Conservation (phyloP, 805 yeast species). For the Candida tammaniensis region DNA sequence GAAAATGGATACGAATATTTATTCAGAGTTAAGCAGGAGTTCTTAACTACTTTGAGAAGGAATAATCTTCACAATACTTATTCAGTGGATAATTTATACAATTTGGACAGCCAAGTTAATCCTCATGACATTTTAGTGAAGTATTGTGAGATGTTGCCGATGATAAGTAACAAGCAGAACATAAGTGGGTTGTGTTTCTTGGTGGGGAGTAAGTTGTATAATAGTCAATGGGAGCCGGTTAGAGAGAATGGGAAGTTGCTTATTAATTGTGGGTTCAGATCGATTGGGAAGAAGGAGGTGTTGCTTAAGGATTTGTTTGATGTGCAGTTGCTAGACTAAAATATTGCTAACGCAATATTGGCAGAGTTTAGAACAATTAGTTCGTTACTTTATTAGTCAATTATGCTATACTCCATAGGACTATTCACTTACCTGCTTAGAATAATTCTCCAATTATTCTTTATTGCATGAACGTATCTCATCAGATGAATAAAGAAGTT, state of each 20-base stretch:
- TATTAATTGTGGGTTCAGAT: constrained; percentile 39
- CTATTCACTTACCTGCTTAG: too few relatives aligned
- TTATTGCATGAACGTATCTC: too few relatives aligned
- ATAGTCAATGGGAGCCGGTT: constrained; percentile 41
- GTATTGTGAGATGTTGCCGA: constrained; percentile 32
- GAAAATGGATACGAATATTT: constrained; percentile 40
- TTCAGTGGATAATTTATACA: constrained; percentile 17
- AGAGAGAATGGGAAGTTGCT: constrained; percentile 42
- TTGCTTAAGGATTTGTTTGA: constrained; percentile 36
- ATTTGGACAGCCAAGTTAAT: constrained; percentile 9
- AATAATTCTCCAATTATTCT: too few relatives aligned
- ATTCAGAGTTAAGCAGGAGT: constrained; percentile 32
- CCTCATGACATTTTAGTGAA: constrained; percentile 30
- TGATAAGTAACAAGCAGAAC: constrained; percentile 33
- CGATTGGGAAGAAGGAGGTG: constrained; percentile 35
- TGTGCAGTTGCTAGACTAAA: constrained; percentile 14
- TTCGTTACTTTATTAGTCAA: too few relatives aligned
- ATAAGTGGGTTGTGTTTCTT: constrained; percentile 42
- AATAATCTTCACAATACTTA: constrained; percentile 23
- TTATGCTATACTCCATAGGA: too few relatives aligned
- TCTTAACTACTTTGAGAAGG: constrained; percentile 23
- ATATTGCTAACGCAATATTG: too few relatives aligned
- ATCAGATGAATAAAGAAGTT: too few relatives aligned
- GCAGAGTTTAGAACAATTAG: neutral
- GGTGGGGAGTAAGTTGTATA: constrained; percentile 33